A percentile compares a stretch with the other conserved stretches of the same genome.
Evolutionary conservation across 169 alveolate genomes (phyloP).

Genomic region (Plasmodium coatneyi): DNA sequence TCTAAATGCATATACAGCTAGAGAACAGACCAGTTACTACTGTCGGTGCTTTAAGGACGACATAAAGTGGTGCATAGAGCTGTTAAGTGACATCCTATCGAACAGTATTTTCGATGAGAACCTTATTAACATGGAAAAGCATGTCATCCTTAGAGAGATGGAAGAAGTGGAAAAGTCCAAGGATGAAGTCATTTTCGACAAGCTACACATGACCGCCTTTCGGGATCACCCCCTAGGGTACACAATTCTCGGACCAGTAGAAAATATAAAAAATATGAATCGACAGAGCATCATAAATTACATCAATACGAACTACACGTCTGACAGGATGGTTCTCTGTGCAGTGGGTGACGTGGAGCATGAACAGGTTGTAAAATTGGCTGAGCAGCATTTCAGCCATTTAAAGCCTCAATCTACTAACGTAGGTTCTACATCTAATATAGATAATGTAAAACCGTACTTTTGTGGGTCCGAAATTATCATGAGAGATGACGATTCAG

Average conservation of each 20-base stretch:
- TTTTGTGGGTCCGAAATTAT: constrained; percentile 87
- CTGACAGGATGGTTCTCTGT: constrained; percentile 93
- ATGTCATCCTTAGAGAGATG: constrained; percentile 95
- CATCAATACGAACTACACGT: constrained; percentile 91
- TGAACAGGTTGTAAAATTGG: constrained; percentile 84
- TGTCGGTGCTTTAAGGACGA: constrained; percentile 90
- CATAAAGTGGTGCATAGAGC: constrained; percentile 90
- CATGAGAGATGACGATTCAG: constrained; percentile 84
- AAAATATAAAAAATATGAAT: constrained; percentile 89
- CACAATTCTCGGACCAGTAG: constrained; percentile 92
- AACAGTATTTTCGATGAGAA: constrained; percentile 90
- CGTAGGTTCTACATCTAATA: not conserved
- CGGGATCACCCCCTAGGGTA: constrained; percentile 94
- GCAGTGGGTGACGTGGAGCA: constrained; percentile 93
- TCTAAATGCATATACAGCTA: constrained; percentile 97
- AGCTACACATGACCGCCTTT: constrained; percentile 90
- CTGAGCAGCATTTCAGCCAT: constrained; percentile 69
- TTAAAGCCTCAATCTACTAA: constrained; percentile 34
- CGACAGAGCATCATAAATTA: constrained; percentile 91
- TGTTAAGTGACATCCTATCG: constrained; percentile 93
- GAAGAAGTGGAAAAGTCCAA: constrained; percentile 93
- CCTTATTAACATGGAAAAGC: constrained; percentile 92
- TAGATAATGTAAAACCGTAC: constrained; percentile 77
- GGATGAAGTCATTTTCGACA: constrained; percentile 95
- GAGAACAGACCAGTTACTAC: constrained; percentile 96